These are phyloP conservation scores for Botrytis squamosa DNA, from an alignment of 2,329 filamentous ascomycete species.

Conservation along the genomic window DNA sequence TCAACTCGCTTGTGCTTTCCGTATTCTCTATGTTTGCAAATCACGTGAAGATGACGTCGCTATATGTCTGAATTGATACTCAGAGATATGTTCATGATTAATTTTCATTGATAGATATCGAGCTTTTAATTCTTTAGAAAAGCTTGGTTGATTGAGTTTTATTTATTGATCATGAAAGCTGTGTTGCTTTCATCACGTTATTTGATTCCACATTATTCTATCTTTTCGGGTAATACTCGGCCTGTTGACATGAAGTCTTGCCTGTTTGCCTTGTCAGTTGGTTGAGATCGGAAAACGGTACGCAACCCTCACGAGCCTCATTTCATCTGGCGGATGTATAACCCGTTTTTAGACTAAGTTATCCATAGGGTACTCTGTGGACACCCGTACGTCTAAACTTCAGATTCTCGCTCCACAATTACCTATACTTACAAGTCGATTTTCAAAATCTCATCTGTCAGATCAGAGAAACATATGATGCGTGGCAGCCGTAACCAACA, in stretches of 20 bases:
- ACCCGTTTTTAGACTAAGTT: background rate
- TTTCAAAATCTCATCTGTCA: background rate
- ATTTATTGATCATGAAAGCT: background rate
- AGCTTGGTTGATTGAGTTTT: background rate
- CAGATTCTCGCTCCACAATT: background rate
- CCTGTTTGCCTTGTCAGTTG: background rate
- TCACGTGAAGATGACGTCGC: background rate
- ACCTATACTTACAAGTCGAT: background rate
- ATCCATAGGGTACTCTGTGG: background rate
- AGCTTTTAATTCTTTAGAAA: background rate
- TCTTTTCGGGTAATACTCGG: background rate
- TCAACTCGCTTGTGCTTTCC: constrained; percentile 7
- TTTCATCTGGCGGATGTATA: background rate
- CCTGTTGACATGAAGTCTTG: background rate
- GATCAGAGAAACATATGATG: background rate
- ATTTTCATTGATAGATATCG: background rate
- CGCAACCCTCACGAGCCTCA: no score
- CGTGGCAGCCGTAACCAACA: background rate
- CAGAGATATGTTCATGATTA: background rate
- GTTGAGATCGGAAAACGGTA: background rate
- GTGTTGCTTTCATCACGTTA: background rate
- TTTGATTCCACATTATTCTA: background rate
- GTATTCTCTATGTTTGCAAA: background rate
- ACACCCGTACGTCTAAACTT: background rate
- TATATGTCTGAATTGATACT: background rate